Base-by-base conservation (phyloP, 257 asterid genomes). In the Solanum pimpinellifolium region DNA sequence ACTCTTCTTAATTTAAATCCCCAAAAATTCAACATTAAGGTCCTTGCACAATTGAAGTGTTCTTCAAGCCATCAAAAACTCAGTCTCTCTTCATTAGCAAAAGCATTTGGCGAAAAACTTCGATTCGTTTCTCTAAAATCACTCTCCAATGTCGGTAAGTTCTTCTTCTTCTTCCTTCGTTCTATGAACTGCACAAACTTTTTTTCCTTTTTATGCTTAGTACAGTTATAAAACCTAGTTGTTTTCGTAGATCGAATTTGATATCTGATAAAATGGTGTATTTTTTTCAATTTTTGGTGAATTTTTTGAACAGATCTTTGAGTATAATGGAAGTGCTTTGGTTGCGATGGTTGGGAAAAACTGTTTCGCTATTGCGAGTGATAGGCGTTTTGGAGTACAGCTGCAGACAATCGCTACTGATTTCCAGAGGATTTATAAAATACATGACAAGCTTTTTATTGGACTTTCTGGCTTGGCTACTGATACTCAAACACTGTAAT, bases 311-410 rank as follows among this genome's bases (percentile, higher is more conserved):
- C 96, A 97, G 99, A 97, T 97, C 92, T 95, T 97, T 56, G 98
- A 97, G 93, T 97, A 97, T 88, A 97, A 97, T 92, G 99, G 99
- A 83, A 96, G 99, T 89, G 99, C 98, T 73, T 69, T 95, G 66
- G 98, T 95, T 88, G 99, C 98, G 11, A 95, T 95, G 99, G 98
- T 96, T 72, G 98, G 98, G 85, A 94, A 95, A 87, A 95, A 96
- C 86, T 96, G 99, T 89, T 96, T 96, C 27, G 98, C 99, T 18
- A 97, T 95, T 84, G 98, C 99, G 60, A 96, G 99, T 52, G 98
- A 96, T 86, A 93, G 98, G 86, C 86, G 98, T 39, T 92, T 96
- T n/a, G 99, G 99, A 9, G 98, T 95, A 47, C 98, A 95, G 94
- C 92, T 96, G 84, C 98, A 96, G 92, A 96, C 98, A 1, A 90